Evolutionary conservation across 768 basidiomycete genomes (phyloP).

Genomic region (Lentinula sp.): DNA sequence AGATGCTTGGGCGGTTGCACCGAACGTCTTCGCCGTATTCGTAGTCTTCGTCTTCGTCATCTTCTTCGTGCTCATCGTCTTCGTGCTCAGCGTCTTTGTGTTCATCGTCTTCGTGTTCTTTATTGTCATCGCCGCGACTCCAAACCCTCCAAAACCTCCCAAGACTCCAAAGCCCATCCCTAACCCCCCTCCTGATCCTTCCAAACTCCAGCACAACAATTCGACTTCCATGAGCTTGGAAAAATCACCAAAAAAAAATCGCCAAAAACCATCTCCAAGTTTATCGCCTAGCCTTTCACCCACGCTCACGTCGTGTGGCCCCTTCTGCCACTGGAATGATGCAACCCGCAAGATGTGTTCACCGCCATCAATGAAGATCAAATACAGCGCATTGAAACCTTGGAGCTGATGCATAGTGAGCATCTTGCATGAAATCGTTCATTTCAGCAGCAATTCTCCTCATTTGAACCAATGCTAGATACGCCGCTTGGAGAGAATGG

Average conservation of each 20-base stretch:
- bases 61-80: no score
- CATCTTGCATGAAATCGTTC: not conserved
- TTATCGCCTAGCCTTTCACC: not conserved
- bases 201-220: not conserved
- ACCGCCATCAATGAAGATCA: not conserved
- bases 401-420: not conserved
- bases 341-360: not conserved
- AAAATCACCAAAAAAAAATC: slow-evolving; percentile 1
- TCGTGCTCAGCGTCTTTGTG: no score
- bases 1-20: no score
- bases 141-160: no score
- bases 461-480: not conserved
- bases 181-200: not conserved
- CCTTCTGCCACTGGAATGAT: not conserved
- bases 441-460: not conserved
- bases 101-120: no score
- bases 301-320: not conserved
- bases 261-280: slow-evolving; percentile 3
- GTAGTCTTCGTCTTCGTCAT: no score
- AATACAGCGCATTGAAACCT: not conserved
- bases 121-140: no score
- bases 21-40: no score
- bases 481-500: not conserved
- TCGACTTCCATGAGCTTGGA: not conserved
- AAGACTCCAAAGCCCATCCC: no score